Conservation (phyloP, 371 early-diverging fungal genomes). For the Actinomortierella ambigua region DNA sequence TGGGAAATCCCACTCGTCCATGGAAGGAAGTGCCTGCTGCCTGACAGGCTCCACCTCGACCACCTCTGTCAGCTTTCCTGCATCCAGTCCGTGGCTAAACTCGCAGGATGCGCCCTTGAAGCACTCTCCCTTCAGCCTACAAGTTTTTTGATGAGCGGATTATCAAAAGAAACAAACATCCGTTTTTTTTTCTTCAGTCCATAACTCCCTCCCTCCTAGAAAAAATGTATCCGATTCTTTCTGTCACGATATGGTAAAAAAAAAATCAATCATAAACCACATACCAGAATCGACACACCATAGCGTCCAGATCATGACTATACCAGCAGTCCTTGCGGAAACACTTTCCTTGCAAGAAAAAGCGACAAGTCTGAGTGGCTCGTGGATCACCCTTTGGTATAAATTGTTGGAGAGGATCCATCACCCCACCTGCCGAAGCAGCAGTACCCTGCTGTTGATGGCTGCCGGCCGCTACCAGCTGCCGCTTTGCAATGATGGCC, state of each 20-base stretch:
- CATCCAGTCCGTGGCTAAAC: conserved; percentile 64
- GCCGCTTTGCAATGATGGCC: conserved; percentile 6
- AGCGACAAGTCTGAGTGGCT: conserved; percentile 69
- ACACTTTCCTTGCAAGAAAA: conserved; percentile 78
- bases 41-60: conserved; percentile 14
- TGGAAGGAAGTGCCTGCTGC: conserved; percentile 24
- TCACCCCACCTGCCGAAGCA: not conserved
- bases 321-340: conserved; percentile 83
- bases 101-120: conserved; percentile 72
- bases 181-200: not conserved
- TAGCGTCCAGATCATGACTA: conserved; percentile 73
- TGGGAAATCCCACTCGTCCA: conserved; percentile 44
- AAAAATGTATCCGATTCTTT: not conserved
- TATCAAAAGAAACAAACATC: not conserved
- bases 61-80: conserved; percentile 8
- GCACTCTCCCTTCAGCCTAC: conserved; percentile 70
- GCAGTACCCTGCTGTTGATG: conserved; percentile 7
- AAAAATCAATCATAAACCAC: conserved; percentile 9
- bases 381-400: conserved; percentile 25
- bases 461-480: too few relatives aligned
- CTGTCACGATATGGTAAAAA: not conserved
- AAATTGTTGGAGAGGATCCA: conserved; percentile 10
- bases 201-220: too few relatives aligned
- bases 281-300: conserved; percentile 80
- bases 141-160: not conserved